Percentiles rank a stretch among this genome's conserved stretches.
Evolutionary conservation across 108 stramenopile species (phyloP).

Genomic region (Skeletonema tropicum): DNA sequence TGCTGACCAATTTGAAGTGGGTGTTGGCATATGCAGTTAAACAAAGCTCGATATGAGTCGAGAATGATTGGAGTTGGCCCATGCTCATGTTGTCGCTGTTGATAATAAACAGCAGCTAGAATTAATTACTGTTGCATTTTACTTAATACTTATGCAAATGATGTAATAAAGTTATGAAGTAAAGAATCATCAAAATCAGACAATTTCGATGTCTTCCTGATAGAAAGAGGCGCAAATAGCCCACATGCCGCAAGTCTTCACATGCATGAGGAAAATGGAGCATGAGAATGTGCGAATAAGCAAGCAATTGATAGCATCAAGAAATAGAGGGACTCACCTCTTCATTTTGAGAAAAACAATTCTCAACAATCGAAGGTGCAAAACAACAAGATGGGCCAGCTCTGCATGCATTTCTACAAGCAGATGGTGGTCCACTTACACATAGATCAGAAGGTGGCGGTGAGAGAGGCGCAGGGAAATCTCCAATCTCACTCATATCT

Average conservation of each 20-base stretch:
- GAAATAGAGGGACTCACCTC: not conserved
- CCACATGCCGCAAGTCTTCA: not conserved
- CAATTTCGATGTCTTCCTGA: not conserved
- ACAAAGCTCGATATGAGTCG: constrained; percentile 13
- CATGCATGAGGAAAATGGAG: not conserved
- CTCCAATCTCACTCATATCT: not conserved
- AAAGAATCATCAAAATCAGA: not conserved
- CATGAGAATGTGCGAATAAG: not conserved
- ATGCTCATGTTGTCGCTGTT: not conserved
- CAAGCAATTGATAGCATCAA: not conserved
- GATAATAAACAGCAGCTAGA: not conserved
- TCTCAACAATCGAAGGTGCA: not conserved
- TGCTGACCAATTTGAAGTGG: constrained; percentile 83
- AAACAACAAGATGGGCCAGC: not conserved
- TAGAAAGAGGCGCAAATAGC: not conserved
- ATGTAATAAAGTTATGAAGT: not conserved
- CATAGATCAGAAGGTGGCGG: not conserved
- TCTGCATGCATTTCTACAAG: not conserved
- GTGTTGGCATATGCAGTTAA: constrained; percentile 61
- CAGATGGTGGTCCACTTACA: not conserved
- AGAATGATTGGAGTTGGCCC: not conserved
- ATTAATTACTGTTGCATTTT: not conserved
- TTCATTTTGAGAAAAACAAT: not conserved
- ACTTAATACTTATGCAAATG: not conserved
- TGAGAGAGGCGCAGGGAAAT: not conserved